Conservation (phyloP, 2,329 filamentous ascomycete genomes). For the Colletotrichum orchidophilum region DNA sequence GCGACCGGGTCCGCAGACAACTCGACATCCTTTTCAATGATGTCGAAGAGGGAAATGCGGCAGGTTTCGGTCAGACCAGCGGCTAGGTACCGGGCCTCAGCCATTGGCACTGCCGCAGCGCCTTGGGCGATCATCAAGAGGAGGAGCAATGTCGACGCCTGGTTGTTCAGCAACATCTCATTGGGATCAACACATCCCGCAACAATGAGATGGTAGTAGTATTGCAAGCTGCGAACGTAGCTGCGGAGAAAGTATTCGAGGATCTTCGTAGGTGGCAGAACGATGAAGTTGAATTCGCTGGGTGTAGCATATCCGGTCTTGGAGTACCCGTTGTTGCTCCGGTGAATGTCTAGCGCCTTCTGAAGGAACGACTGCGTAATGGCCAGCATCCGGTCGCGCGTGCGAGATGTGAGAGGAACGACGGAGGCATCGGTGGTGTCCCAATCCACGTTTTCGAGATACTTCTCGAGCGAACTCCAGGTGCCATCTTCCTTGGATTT, state of each 20-base stretch:
- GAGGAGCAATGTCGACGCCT: conserved; percentile 71
- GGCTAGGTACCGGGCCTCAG: conserved; percentile 72
- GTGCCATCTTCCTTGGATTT: conserved; percentile 58
- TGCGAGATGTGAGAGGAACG: conserved; percentile 56
- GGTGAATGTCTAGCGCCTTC: conserved; percentile 75
- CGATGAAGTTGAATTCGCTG: conserved; percentile 68
- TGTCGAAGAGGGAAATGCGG: conserved; percentile 76
- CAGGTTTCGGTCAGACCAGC: conserved; percentile 76
- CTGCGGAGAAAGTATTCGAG: conserved; percentile 74
- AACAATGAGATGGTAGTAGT: conserved; percentile 71
- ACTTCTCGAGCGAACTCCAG: conserved; percentile 56
- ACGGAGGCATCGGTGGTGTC: conserved; percentile 51
- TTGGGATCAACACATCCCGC: conserved; percentile 72
- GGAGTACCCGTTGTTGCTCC: conserved; percentile 53
- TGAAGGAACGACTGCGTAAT: conserved; percentile 77
- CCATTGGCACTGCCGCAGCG: conserved; percentile 70
- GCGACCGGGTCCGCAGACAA: conserved; percentile 72
- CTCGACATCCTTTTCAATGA: conserved; percentile 76
- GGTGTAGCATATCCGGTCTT: conserved; percentile 56
- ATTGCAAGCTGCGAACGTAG: conserved; percentile 72
- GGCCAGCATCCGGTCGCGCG: conserved; percentile 75
- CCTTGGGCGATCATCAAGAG: conserved; percentile 79
- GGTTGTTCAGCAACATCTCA: conserved; percentile 72
- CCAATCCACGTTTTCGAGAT: conserved; percentile 49
- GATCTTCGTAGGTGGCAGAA: conserved; percentile 72